These are phyloP conservation scores for Melaleuca alternifolia DNA, from an alignment of 345 rosid species.

Conservation along the genomic window DNA sequence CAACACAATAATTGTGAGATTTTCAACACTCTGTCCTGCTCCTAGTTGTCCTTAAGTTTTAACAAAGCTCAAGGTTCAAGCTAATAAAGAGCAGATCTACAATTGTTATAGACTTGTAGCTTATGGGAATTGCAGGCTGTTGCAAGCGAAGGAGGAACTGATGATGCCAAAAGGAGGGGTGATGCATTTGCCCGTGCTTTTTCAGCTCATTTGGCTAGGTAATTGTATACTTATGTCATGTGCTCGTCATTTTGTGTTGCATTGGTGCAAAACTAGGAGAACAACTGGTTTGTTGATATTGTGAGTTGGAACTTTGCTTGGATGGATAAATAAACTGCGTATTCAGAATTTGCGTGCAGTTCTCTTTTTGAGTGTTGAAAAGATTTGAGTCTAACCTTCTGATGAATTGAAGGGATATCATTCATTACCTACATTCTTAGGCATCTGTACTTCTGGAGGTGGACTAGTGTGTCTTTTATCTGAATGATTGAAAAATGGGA, in stretches of 20 bases:
- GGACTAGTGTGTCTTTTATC: not conserved
- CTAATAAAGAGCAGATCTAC: not conserved
- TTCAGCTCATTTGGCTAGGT: constrained; percentile 99
- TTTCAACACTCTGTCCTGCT: not conserved
- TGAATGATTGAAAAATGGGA: not conserved
- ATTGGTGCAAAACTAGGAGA: not conserved
- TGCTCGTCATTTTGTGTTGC: not conserved
- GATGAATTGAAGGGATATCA: not conserved
- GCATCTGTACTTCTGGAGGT: not conserved
- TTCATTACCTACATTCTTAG: not conserved
- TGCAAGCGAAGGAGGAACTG: constrained; percentile 99
- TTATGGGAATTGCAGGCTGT: constrained; percentile 61
- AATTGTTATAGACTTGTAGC: not conserved
- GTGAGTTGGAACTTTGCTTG: not conserved
- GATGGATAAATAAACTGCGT: not conserved
- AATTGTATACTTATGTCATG: not conserved
- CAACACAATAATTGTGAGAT: not conserved
- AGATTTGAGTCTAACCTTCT: not conserved
- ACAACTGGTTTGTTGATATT: not conserved
- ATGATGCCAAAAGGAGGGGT: constrained; percentile 94
- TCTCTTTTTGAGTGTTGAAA: not conserved
- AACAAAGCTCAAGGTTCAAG: not conserved
- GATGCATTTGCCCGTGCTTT: constrained; percentile 99
- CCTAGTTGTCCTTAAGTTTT: not conserved
- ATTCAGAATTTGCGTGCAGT: not conserved